Evolutionary conservation across 108 stramenopile genomes (phyloP).

Genomic region (Skeletonema costatum): DNA sequence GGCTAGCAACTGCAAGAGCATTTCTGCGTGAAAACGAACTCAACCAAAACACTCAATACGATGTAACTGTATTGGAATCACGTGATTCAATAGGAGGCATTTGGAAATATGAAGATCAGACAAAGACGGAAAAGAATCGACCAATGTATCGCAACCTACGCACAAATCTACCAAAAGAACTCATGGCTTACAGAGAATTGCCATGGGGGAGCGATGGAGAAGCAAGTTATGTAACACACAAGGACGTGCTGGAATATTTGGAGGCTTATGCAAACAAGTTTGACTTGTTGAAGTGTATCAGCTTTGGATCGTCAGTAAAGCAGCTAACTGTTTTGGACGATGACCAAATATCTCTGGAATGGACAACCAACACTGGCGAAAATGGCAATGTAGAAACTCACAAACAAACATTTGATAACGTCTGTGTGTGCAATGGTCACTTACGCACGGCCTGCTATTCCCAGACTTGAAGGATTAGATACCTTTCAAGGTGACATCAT

Average conservation of each 20-base stretch:
- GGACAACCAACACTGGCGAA: slow-evolving; percentile 21
- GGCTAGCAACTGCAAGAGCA: slow-evolving; percentile 72
- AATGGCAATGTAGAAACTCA: not conserved
- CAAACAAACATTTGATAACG: slow-evolving; percentile 77
- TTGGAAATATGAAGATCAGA: slow-evolving; percentile 55
- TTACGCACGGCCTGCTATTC: slow-evolving; percentile 68
- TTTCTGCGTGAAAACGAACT: slow-evolving; percentile 40
- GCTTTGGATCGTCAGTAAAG: slow-evolving; percentile 52
- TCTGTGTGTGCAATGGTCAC: slow-evolving; percentile 93
- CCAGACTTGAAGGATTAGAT: slow-evolving; percentile 61
- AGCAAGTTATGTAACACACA: slow-evolving; percentile 74
- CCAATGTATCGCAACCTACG: slow-evolving; percentile 82
- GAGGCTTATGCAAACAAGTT: slow-evolving; percentile 58
- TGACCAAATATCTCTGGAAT: slow-evolving; percentile 19
- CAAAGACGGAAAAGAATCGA: slow-evolving; percentile 14
- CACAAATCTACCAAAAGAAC: slow-evolving; percentile 85
- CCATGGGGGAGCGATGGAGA: slow-evolving; percentile 57
- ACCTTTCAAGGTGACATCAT: slow-evolving; percentile 58
- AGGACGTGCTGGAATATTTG: slow-evolving; percentile 68
- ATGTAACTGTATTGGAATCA: slow-evolving; percentile 61
- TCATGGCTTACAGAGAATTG: slow-evolving; percentile 85
- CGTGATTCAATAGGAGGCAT: slow-evolving; percentile 65
- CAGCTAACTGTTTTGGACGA: slow-evolving; percentile 55
- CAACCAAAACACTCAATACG: slow-evolving; percentile 6
- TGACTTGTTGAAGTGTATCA: slow-evolving; percentile 51